phyloP scores from a whole-genome alignment of 2,329 filamentous ascomycete genomes.

The Colletotrichum eremochloae region DNA sequence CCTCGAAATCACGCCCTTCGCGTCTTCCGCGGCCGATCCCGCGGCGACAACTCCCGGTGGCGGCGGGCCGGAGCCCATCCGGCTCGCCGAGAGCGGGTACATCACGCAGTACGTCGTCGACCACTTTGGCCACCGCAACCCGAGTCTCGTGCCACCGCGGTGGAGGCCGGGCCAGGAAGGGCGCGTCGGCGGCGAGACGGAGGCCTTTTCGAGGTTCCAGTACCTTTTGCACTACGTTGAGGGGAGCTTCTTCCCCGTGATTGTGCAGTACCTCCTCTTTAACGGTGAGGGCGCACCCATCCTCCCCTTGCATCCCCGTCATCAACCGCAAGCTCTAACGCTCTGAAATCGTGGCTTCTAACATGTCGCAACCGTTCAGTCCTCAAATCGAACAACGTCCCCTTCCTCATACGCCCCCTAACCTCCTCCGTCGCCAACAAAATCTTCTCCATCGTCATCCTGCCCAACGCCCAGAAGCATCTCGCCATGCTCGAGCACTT shows the following conservation, averaged over 20 bases:
- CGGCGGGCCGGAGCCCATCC: slow-evolving; percentile 56
- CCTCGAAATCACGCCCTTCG: slow-evolving; percentile 69
- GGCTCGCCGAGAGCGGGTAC: slow-evolving; percentile 85
- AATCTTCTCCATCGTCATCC: slow-evolving; percentile 56
- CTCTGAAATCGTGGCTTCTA: background rate
- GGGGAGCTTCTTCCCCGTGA: slow-evolving; percentile 81
- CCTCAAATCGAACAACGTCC: slow-evolving; percentile 60
- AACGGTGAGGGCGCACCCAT: background rate
- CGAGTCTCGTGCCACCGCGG: slow-evolving; percentile 63
- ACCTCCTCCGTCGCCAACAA: slow-evolving; percentile 60
- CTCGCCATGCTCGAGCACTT: slow-evolving; percentile 63
- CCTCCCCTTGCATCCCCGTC: background rate
- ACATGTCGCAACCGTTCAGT: slow-evolving; percentile 45
- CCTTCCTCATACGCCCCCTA: slow-evolving; percentile 68
- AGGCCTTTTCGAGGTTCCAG: slow-evolving; percentile 70
- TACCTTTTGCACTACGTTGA: slow-evolving; percentile 89
- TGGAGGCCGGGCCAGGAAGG: slow-evolving; percentile 70
- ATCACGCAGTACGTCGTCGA: slow-evolving; percentile 90
- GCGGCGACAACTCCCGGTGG: background rate
- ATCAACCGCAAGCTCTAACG: background rate
- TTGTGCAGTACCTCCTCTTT: slow-evolving; percentile 68
- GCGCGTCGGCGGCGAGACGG: slow-evolving; percentile 71
- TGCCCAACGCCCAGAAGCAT: slow-evolving; percentile 63
- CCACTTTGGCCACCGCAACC: slow-evolving; percentile 60
- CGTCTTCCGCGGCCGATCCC: slow-evolving; percentile 45